Evolutionary conservation across 345 rosid genomes (phyloP).

Genomic region (Psidium friedrichsthalianum): DNA sequence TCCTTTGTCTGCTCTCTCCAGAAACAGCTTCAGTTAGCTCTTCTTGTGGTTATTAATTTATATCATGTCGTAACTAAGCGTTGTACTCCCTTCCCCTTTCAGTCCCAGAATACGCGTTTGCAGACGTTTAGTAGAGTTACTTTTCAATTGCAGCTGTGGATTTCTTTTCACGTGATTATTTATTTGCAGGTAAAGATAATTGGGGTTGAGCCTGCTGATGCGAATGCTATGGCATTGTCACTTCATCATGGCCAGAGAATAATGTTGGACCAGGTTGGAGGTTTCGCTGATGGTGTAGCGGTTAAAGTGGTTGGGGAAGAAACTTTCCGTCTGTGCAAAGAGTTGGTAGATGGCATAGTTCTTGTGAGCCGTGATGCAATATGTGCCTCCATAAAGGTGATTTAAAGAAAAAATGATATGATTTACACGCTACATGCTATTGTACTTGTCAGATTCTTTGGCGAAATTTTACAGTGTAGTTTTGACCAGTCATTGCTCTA

Average conservation of each 20-base stretch:
- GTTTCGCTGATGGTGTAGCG: conserved; percentile 99
- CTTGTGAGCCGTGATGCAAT: conserved; percentile 97
- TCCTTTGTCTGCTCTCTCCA: background rate
- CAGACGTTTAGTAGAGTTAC: background rate
- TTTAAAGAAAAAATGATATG: background rate
- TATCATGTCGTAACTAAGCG: background rate
- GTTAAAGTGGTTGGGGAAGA: conserved; percentile 95
- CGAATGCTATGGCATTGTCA: conserved; percentile 97
- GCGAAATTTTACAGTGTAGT: background rate
- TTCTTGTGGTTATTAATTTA: background rate
- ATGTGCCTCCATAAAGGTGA: conserved; percentile 96
- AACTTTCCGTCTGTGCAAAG: conserved; percentile 71
- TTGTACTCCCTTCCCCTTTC: background rate
- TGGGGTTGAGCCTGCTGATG: conserved; percentile 93
- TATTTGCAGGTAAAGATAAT: conserved; percentile 71
- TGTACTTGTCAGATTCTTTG: background rate
- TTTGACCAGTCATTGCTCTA: too few relatives aligned
- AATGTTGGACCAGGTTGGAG: conserved; percentile 80
- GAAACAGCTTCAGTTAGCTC: background rate
- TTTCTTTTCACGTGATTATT: background rate
- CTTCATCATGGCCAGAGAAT: conserved; percentile 89
- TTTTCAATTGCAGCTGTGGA: background rate
- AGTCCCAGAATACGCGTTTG: background rate
- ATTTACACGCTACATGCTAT: background rate
- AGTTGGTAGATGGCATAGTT: conserved; percentile 84